phyloP scores from a whole-genome alignment of 129 eudicot species.

The Pulicaria dysenterica region DNA sequence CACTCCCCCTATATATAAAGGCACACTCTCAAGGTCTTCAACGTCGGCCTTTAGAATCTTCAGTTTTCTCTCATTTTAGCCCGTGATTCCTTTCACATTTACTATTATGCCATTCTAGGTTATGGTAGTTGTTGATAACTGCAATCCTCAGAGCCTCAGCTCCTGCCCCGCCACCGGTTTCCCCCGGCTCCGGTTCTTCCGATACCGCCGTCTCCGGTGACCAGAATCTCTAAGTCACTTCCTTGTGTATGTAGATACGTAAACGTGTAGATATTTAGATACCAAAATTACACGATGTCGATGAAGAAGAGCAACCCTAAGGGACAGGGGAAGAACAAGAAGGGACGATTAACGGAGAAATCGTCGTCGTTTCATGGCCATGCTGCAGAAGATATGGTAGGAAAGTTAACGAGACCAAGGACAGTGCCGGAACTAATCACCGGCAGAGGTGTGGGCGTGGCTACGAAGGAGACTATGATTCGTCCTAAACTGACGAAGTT shows the following conservation, averaged over 20 bases:
- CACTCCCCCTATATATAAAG: slow-evolving; percentile 1
- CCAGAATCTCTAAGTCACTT: neutral
- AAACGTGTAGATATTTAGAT: slow-evolving; percentile 20
- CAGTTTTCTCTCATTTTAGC: neutral
- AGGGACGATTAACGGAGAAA: slow-evolving; percentile 52
- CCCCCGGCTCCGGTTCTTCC: slow-evolving; percentile 57
- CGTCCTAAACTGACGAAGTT: slow-evolving; percentile 66
- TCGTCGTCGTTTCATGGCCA: slow-evolving; percentile 70
- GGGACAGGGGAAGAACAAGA: slow-evolving; percentile 47
- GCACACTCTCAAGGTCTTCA: neutral
- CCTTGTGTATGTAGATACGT: neutral
- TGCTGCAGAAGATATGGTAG: slow-evolving; percentile 39
- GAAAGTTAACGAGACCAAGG: slow-evolving; percentile 57
- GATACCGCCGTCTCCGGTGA: slow-evolving; percentile 49
- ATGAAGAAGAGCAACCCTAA: slow-evolving; percentile 46
- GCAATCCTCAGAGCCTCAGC: slow-evolving; percentile 45
- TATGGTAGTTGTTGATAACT: slow-evolving; percentile 41
- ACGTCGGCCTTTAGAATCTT: neutral
- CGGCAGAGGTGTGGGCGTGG: slow-evolving; percentile 28
- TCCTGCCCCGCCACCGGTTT: slow-evolving; percentile 42
- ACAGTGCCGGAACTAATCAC: slow-evolving; percentile 69
- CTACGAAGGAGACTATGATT: slow-evolving; percentile 13
- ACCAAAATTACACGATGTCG: slow-evolving; percentile 46
- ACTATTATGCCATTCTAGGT: slow-evolving; percentile 33
- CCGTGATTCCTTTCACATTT: neutral